phyloP scores from a whole-genome alignment of 2,329 filamentous ascomycete species.

The Scedosporium aurantiacum region DNA sequence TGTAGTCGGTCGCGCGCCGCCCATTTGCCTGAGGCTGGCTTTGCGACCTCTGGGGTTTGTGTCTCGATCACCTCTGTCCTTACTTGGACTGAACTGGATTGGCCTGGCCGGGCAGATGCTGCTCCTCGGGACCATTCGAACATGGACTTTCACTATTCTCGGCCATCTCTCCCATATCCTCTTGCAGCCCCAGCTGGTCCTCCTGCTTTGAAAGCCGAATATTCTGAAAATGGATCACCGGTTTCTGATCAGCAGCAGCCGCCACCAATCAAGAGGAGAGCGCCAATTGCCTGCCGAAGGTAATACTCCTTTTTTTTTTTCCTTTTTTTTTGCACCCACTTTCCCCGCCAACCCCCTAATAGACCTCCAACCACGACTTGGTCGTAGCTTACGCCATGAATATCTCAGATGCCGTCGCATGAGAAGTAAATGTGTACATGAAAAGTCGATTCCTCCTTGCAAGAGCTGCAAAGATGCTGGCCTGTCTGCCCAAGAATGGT shows the following conservation, averaged over 20 bases:
- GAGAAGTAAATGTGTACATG: conserved; percentile 44
- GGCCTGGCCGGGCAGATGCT: not conserved
- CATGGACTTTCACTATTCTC: not conserved
- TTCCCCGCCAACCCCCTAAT: conserved; percentile 4
- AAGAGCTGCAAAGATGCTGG: conserved; percentile 39
- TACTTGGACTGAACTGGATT: too few relatives aligned
- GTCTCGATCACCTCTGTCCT: too few relatives aligned
- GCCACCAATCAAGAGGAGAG: conserved; percentile 32
- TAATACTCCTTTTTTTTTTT: conserved; percentile 17
- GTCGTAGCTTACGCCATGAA: not conserved
- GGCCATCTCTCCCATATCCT: not conserved
- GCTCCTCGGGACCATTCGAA: not conserved
- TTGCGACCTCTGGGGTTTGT: not conserved
- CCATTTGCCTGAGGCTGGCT: not conserved
- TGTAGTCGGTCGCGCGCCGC: not conserved
- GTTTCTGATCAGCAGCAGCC: conserved; percentile 5
- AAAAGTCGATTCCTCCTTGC: conserved; percentile 36
- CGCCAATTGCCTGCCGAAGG: conserved; percentile 43
- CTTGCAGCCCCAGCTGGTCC: not conserved
- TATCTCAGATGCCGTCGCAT: conserved; percentile 39
- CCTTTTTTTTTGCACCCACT: conserved; percentile 8
- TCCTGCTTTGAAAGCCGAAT: not conserved
- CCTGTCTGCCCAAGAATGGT: conserved; percentile 39
- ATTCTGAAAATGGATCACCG: not conserved
- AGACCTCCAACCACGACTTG: not conserved